These are phyloP conservation scores for Tylopilus orsonianus DNA, from an alignment of 1,284 basidiomycete genomes.

Conservation along the genomic window DNA sequence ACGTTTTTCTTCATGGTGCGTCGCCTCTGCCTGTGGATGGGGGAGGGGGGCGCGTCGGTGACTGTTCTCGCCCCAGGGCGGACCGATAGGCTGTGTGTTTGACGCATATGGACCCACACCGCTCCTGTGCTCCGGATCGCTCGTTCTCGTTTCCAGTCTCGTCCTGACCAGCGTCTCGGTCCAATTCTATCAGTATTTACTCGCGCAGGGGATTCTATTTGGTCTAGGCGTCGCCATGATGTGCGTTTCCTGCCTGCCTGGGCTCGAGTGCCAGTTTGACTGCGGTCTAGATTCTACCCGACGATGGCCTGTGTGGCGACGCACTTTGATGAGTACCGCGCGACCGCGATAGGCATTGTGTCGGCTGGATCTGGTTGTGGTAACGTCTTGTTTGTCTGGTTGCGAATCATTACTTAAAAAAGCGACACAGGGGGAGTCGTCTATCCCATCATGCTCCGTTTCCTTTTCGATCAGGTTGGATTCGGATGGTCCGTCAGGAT, in stretches of 20 bases:
- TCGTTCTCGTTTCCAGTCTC: constrained; percentile 44
- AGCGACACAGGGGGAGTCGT: constrained; percentile 55
- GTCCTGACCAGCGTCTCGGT: constrained; percentile 55
- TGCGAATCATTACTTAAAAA: constrained; percentile 22
- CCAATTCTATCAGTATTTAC: constrained; percentile 56
- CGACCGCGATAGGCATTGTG: constrained; percentile 56
- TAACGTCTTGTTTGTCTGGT: constrained; percentile 27
- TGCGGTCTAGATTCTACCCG: constrained; percentile 51
- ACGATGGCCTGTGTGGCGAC: constrained; percentile 54
- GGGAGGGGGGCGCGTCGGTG: constrained; percentile 1
- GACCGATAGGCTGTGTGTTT: constrained; percentile 48
- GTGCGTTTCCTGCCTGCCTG: constrained; percentile 37
- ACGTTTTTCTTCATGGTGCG: constrained; percentile 45
- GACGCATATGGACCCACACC: constrained; percentile 52
- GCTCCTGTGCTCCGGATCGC: constrained; percentile 45
- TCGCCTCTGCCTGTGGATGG: constrained; percentile 15
- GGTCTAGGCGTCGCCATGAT: constrained; percentile 59
- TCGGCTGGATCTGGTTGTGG: constrained; percentile 55
- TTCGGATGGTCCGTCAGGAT: constrained; percentile 64
- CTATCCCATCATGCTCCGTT: constrained; percentile 64
- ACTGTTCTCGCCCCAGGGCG: constrained; percentile 40
- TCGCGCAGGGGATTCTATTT: constrained; percentile 59
- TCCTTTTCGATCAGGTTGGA: constrained; percentile 52
- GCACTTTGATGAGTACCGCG: constrained; percentile 55
- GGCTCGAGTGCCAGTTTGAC: constrained; percentile 12